phyloP scores from a whole-genome alignment of 331 rosid genomes.

The Dryas integrifolia region DNA sequence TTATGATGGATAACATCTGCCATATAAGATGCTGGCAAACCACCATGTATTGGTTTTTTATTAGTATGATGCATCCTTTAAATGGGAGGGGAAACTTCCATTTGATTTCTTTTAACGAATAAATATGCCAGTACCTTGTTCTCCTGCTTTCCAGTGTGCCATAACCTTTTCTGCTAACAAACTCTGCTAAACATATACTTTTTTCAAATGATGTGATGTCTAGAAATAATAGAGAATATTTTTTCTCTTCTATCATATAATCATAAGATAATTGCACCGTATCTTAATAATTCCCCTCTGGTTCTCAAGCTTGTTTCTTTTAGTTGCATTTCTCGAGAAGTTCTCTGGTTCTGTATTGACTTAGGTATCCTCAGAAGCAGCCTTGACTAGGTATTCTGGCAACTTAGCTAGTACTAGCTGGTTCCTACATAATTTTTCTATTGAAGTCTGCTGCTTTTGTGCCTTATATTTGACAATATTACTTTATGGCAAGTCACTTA shows the following conservation, averaged over 20 bases:
- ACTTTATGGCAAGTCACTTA: not conserved
- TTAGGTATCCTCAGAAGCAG: not conserved
- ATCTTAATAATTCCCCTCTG: no score
- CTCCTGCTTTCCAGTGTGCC: not conserved
- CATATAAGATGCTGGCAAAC: constrained; percentile 15
- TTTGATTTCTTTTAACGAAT: not conserved
- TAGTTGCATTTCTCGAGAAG: not conserved
- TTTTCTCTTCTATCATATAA: not conserved
- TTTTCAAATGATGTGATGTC: not conserved
- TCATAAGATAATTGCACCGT: not conserved
- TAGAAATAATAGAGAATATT: not conserved
- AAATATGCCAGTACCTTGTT: not conserved
- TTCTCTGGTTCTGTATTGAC: not conserved
- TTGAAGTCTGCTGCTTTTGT: not conserved
- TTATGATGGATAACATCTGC: constrained; percentile 13
- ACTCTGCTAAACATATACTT: not conserved
- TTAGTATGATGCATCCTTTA: not conserved
- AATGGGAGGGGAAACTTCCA: not conserved
- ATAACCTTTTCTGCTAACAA: not conserved
- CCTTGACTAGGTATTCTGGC: not conserved
- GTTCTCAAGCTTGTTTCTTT: no score
- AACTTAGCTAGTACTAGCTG: not conserved
- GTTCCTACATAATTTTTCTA: not conserved
- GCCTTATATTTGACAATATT: not conserved
- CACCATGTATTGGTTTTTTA: not conserved